Base-by-base conservation (phyloP, 345 rosid genomes). In the Rhodamnia argentea region DNA sequence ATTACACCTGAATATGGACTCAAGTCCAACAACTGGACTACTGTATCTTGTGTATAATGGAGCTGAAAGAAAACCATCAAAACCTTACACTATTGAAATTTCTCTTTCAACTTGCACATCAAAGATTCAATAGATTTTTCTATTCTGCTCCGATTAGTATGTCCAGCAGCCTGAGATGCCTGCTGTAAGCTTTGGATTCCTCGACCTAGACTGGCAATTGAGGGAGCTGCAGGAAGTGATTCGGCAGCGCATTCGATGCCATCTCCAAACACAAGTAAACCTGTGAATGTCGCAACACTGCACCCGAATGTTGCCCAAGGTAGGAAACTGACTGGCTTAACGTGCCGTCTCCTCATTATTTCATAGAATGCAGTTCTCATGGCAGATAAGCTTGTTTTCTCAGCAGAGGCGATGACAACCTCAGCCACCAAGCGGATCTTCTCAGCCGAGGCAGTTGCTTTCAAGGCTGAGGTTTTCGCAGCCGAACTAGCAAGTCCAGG, bases 311-410 rank as follows among this genome's bases (percentile, higher is more conserved):
- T 92, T 23, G 95, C 95, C 93, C 95, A 92, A 52, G 99, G 98
- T 42, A 97, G 91, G 85, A 90, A 32, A 51, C 98, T 93, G 0
- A 97, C 88, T 22, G 96, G 95, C 86, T 84, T 90, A 50, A 90
- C 90, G 83, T 7, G 89, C 84, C 99, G 90, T 87, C 91, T 94
- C 92, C 98, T 90, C 99, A 95, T 95, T 86, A 97, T 97, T 90
- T 97, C 95, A 86, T 95, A 95, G 87, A 97, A 96, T 5, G 99
- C 96, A 20, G 96, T 88, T 93, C 98, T 94, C 98, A 94, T 94
- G 29, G 98, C 98, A 86, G 98, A 94, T 70, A 96, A 91, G 89
- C 99, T 95, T n/a, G 99, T 97, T 89, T 94, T 95, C 91, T 96
- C 98, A 9, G 90, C 95, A 27, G 98, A 97, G 84, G 98, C 96